These are phyloP conservation scores for Glarea lozoyensis DNA, from an alignment of 495 filamentous ascomycete genomes.

Conservation along the genomic window DNA sequence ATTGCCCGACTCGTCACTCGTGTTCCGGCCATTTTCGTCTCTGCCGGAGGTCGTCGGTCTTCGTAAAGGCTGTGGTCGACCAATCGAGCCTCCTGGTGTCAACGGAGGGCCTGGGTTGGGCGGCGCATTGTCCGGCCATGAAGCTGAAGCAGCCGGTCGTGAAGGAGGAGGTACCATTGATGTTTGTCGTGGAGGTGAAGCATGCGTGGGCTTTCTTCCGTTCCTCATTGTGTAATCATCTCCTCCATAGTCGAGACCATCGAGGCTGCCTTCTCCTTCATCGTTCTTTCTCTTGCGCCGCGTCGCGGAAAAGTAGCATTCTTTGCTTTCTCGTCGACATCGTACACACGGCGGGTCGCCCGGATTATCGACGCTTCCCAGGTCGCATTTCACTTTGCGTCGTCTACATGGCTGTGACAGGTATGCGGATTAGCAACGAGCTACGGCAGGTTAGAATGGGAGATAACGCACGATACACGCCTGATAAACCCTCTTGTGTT, in stretches of 20 bases:
- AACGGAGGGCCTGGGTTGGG: slow-evolving; percentile 32
- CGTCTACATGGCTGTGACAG: slow-evolving; percentile 85
- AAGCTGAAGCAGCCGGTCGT: slow-evolving; percentile 5
- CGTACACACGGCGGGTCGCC: slow-evolving; percentile 82
- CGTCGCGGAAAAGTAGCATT: slow-evolving; percentile 96
- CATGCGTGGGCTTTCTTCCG: slow-evolving; percentile 40
- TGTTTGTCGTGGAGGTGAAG: slow-evolving; percentile 25
- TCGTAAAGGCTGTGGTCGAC: slow-evolving; percentile 45
- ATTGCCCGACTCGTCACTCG: slow-evolving; percentile 17
- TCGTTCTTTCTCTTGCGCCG: slow-evolving; percentile 82
- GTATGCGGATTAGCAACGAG: no score
- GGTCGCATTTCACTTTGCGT: slow-evolving; percentile 87
- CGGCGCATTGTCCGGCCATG: slow-evolving; percentile 10
- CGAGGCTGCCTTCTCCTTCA: slow-evolving; percentile 46
- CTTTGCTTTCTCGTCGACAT: slow-evolving; percentile 86
- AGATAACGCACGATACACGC: no score
- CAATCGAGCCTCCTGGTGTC: slow-evolving; percentile 55
- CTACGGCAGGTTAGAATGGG: no score
- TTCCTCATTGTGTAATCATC: slow-evolving; percentile 48
- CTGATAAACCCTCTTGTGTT: slow-evolving; percentile 71
- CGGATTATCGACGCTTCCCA: slow-evolving; percentile 90
- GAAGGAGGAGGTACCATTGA: slow-evolving; percentile 27
- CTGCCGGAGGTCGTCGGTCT: slow-evolving; percentile 27
- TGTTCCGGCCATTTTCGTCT: slow-evolving; percentile 8
- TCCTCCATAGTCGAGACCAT: slow-evolving; percentile 41